These are phyloP conservation scores for Ophiostoma perfectum DNA, from an alignment of 2,329 filamentous ascomycete species.

Conservation along the genomic window DNA sequence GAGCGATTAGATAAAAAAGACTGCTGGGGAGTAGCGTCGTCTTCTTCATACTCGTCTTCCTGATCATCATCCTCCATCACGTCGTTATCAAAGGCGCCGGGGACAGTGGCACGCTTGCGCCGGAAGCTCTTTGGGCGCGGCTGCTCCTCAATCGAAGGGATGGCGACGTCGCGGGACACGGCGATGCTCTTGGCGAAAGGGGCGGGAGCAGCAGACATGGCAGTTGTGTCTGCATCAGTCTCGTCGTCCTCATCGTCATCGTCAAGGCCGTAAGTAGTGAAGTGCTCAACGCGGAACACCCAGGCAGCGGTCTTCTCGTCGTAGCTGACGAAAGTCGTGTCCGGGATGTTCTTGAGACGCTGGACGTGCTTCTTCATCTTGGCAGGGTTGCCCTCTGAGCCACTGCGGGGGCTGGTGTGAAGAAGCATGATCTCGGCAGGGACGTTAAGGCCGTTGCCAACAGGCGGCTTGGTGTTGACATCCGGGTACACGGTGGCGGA, in stretches of 20 bases:
- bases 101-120: slow-evolving; percentile 49
- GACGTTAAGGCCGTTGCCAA: slow-evolving; percentile 86
- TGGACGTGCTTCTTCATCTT: slow-evolving; percentile 63
- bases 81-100: slow-evolving; percentile 73
- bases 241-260: slow-evolving; percentile 75
- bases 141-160: slow-evolving; percentile 33
- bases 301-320: slow-evolving; percentile 75
- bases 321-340: slow-evolving; percentile 80
- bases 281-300: slow-evolving; percentile 92
- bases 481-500: slow-evolving; percentile 84
- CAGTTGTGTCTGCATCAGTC: slow-evolving; percentile 52
- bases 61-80: slow-evolving; percentile 52
- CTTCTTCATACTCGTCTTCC: slow-evolving; percentile 53
- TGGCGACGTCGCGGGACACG: slow-evolving; percentile 30
- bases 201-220: slow-evolving; percentile 26
- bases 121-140: slow-evolving; percentile 50
- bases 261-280: slow-evolving; percentile 88
- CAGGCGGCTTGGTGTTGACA: slow-evolving; percentile 68
- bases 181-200: too few species aligned
- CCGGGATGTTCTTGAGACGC: slow-evolving; percentile 69
- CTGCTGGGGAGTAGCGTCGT: slow-evolving; percentile 46
- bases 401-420: slow-evolving; percentile 82
- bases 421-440: slow-evolving; percentile 81
- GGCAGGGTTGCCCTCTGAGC: slow-evolving; percentile 50
- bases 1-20: slow-evolving; percentile 94